Evolutionary conservation across 495 filamentous ascomycete genomes (phyloP).

Genomic region (Poronia punctata): DNA sequence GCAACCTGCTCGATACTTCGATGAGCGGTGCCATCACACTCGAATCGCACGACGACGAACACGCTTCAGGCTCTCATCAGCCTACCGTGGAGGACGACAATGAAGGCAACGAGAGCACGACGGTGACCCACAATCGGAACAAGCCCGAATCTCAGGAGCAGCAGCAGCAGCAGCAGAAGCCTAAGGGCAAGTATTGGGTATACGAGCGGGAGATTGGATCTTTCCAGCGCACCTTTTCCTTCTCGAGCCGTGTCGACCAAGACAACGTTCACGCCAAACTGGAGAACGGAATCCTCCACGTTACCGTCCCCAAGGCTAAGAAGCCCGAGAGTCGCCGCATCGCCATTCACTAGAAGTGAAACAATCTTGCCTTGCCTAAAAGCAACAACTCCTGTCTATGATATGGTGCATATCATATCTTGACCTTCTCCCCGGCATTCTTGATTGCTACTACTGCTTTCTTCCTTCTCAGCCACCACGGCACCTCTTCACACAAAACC

Average conservation of each 20-base stretch:
- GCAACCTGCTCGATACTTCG: conserved; percentile 22
- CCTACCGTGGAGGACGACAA: conserved; percentile 56
- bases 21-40: conserved; percentile 28
- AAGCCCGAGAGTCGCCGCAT: conserved; percentile 32
- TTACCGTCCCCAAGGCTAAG: conserved; percentile 71
- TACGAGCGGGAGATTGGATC: conserved; percentile 73
- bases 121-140: no score
- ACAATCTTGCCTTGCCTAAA: no score
- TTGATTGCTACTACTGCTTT: no score
- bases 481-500: no score
- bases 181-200: conserved; percentile 63
- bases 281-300: conserved; percentile 65
- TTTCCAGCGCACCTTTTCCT: conserved; percentile 73
- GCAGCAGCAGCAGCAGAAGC: conserved; percentile 27
- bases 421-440: no score
- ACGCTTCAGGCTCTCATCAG: conserved; percentile 31
- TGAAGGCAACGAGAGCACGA: conserved; percentile 7
- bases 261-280: conserved; percentile 67
- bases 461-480: no score
- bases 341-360: conserved; percentile 16
- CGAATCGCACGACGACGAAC: conserved; percentile 57
- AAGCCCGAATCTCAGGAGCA: conserved; percentile 24
- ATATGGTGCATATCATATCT: background rate
- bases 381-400: no score
- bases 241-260: conserved; percentile 68